Base-by-base conservation (phyloP, 495 filamentous ascomycete species). In the Aspergillus affinis region DNA sequence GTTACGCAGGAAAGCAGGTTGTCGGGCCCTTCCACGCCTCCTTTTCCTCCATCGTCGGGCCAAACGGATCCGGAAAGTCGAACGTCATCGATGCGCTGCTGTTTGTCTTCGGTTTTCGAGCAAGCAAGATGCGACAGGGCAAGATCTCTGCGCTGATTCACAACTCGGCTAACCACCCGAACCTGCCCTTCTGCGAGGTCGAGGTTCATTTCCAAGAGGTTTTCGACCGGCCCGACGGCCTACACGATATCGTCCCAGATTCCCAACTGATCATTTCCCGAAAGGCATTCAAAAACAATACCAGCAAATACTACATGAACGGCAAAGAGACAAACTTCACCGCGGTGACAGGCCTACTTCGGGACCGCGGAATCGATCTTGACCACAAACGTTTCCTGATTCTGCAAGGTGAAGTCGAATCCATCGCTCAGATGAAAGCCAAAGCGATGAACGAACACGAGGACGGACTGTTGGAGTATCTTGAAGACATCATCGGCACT, bases 331-430 rank as follows among this genome's bases (percentile, higher is more conserved):
- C 92, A 13, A 96, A 89, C 67, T 98, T 97, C 73, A 97, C 93
- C 0, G 80, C 83, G 2, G 95, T 98, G 21, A 96, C 92, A 0
- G 89, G 86, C 0, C 80, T 98, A n/a, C 86, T 98, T 10, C 88
- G 90, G 30, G 91, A 90, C 13, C 84, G 89, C 20, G 94, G 94
- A 10, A 89, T 98, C 4, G 94, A 98, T 75, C 82, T 98, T 29
- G 95, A 98, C 65, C 94, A 98, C 77, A 98, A 98, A 77, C 91
- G 94, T 41, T 98, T 98, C 72, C 75, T 98, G 48, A 98, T 98
- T 69, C 77, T 98, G 51, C 94, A 98, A 74, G 94, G 94, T 61
- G 94, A 98, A 72, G 94, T 98, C 58, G 94, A 98, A 70, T 97
- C 92, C 0, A 98, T 98, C 65, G 93, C 94, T 26, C 94, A 98